Evolutionary conservation across 2,329 filamentous ascomycete genomes (phyloP).

Genomic region (Neonectria neomacrospora): DNA sequence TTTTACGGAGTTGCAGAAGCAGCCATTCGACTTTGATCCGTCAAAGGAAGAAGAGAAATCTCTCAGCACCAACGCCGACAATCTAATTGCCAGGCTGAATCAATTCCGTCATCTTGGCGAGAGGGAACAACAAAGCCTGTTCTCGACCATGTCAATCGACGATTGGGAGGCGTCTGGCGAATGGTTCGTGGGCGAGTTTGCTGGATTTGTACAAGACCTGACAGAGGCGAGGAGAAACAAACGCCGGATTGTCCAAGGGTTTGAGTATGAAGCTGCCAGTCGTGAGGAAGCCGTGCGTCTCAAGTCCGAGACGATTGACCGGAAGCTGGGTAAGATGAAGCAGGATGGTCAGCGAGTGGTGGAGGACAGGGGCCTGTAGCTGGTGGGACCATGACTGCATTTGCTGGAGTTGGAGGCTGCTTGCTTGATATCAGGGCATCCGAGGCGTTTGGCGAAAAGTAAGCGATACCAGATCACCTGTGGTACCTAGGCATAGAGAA

Average conservation of each 20-base stretch:
- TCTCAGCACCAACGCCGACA: conserved; percentile 52
- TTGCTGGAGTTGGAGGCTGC: conserved; percentile 39
- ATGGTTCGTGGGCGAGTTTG: conserved; percentile 68
- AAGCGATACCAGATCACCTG: conserved; percentile 27
- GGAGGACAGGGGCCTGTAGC: conserved; percentile 50
- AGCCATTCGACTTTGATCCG: conserved; percentile 69
- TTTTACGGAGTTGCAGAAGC: conserved; percentile 60
- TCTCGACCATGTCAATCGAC: conserved; percentile 62
- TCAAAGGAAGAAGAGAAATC: conserved; percentile 54
- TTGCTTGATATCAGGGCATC: conserved; percentile 32
- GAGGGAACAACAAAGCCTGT: conserved; percentile 61
- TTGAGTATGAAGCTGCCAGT: conserved; percentile 65
- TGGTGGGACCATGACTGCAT: conserved; percentile 38
- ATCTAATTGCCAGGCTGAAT: conserved; percentile 60
- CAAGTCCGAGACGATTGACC: conserved; percentile 65
- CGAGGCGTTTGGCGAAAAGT: conserved; percentile 31
- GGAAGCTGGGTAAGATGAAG: conserved; percentile 65
- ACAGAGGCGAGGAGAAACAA: conserved; percentile 61
- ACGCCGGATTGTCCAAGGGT: conserved; percentile 60
- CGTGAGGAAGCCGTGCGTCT: conserved; percentile 65
- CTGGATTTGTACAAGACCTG: conserved; percentile 59
- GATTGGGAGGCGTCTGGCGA: conserved; percentile 71
- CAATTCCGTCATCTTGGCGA: conserved; percentile 61
- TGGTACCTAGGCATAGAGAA: conserved; percentile 7
- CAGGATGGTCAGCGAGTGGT: conserved; percentile 68